These are phyloP conservation scores for Colletotrichum sp. DNA, from an alignment of 2,329 filamentous ascomycete species.

Conservation along the genomic window DNA sequence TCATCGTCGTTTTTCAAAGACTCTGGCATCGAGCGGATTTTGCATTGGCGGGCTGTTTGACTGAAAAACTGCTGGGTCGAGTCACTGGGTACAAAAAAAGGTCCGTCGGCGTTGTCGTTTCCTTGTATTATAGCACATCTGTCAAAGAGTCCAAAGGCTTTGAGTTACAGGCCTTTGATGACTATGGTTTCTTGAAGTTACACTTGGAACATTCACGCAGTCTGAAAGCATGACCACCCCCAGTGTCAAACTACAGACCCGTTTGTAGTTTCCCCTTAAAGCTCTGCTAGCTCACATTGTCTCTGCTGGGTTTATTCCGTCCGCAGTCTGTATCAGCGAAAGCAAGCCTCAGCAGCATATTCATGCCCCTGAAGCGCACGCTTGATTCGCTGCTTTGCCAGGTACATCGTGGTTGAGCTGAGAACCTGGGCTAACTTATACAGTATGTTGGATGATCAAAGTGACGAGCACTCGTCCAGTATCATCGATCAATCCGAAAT, in stretches of 20 bases:
- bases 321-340: too few relatives aligned
- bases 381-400: too few relatives aligned
- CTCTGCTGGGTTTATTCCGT: too few relatives aligned
- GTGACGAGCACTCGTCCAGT: background rate
- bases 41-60: constrained; percentile 12
- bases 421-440: too few relatives aligned
- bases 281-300: too few relatives aligned
- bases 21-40: constrained; percentile 1
- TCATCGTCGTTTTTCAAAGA: background rate
- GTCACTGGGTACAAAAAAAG: background rate
- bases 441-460: background rate
- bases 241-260: background rate
- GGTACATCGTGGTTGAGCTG: too few relatives aligned
- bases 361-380: too few relatives aligned
- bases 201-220: background rate
- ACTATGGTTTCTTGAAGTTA: background rate
- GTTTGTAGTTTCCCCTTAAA: too few relatives aligned
- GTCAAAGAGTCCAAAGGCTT: background rate
- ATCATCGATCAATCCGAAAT: background rate
- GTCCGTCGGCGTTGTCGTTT: background rate
- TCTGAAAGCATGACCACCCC: background rate
- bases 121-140: background rate
- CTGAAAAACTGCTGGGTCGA: background rate
- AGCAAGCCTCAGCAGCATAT: too few relatives aligned
- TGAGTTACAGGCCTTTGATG: background rate